These are phyloP conservation scores for Avena eriantha DNA, from an alignment of 176 grass and related monocot species.

Conservation along the genomic window DNA sequence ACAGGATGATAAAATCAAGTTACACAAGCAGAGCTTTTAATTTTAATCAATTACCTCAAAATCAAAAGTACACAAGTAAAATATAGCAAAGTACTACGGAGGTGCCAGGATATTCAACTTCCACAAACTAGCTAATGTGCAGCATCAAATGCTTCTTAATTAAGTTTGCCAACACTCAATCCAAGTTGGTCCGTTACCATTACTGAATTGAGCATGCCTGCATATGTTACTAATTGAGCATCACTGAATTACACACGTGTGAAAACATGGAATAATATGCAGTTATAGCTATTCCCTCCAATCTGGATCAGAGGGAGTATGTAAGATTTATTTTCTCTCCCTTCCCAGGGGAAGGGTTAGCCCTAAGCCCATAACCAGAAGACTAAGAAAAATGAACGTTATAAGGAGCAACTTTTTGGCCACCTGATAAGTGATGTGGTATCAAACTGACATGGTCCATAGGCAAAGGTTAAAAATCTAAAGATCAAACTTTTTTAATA, in stretches of 20 bases:
- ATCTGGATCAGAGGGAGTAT: neutral
- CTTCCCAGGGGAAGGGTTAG: neutral
- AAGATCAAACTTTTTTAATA: neutral
- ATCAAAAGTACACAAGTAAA: neutral
- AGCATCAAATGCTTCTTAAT: neutral
- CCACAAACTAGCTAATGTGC: neutral
- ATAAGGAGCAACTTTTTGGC: neutral
- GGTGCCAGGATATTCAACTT: conserved; percentile 23
- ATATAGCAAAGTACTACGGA: neutral
- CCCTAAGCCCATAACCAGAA: neutral
- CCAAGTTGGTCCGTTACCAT: neutral
- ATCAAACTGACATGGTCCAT: neutral
- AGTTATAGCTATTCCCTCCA: neutral
- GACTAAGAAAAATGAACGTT: neutral
- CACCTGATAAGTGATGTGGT: neutral
- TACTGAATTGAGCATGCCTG: neutral
- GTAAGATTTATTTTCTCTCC: neutral
- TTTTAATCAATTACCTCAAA: neutral
- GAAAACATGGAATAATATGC: neutral
- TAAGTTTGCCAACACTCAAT: neutral
- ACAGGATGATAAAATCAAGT: conserved; percentile 15
- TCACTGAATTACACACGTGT: neutral
- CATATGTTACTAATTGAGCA: conserved; percentile 10
- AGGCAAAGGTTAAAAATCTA: neutral
- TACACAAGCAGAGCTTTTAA: neutral